These are phyloP conservation scores for Suillus weaverae DNA, from an alignment of 768 basidiomycete genomes.

Conservation along the genomic window DNA sequence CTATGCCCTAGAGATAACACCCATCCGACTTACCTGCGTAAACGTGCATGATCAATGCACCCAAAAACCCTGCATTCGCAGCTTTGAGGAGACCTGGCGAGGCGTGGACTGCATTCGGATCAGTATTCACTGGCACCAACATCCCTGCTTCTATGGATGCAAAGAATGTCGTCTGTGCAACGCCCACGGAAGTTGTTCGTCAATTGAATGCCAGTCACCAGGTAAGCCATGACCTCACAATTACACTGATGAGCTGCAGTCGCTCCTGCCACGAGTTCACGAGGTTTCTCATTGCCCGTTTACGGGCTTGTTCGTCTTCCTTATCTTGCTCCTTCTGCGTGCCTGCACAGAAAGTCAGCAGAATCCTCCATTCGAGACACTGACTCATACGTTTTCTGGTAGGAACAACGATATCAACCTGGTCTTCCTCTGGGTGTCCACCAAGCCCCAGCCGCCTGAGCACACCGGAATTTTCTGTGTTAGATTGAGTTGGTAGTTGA, in stretches of 20 bases:
- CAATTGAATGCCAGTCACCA: background rate
- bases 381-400: conserved; percentile 25
- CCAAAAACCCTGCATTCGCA: conserved; percentile 49
- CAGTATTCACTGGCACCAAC: conserved; percentile 41
- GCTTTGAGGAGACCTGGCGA: conserved; percentile 21
- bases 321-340: conserved; percentile 52
- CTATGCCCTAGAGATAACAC: conserved; percentile 26
- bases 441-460: conserved; percentile 26
- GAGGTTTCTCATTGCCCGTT: conserved; percentile 48
- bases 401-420: conserved; percentile 8
- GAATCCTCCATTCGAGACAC: background rate
- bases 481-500: background rate
- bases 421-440: conserved; percentile 13
- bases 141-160: conserved; percentile 57
- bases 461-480: conserved; percentile 20
- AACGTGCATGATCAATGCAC: conserved; percentile 54
- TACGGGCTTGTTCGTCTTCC: conserved; percentile 45
- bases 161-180: conserved; percentile 59
- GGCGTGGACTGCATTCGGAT: conserved; percentile 13
- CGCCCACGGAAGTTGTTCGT: background rate
- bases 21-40: conserved; percentile 42
- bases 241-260: conserved; percentile 58
- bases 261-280: conserved; percentile 65
- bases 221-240: conserved; percentile 38
- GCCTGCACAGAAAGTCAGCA: conserved; percentile 23